Evolutionary conservation across 768 basidiomycete genomes (phyloP).

Genomic region (Terana coerulea): DNA sequence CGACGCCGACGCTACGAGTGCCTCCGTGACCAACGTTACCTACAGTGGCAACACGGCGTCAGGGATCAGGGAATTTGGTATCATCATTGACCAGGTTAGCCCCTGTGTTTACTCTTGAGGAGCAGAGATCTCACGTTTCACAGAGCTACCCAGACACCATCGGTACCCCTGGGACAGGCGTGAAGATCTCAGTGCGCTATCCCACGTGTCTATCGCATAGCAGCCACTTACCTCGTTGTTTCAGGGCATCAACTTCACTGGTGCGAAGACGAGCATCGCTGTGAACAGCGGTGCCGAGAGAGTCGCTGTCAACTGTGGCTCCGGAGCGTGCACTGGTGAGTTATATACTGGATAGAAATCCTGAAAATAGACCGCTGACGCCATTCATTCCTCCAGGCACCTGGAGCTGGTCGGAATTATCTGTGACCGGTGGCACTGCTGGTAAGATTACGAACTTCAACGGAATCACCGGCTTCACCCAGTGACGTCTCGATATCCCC

Average conservation of each 20-base stretch:
- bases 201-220: not conserved
- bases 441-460: conserved; percentile 28
- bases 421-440: conserved; percentile 39
- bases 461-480: conserved; percentile 21
- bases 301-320: conserved; percentile 56
- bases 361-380: not conserved
- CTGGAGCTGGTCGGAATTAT: conserved; percentile 50
- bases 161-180: conserved; percentile 53
- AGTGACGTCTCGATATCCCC: too few species aligned
- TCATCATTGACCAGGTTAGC: conserved; percentile 62
- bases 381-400: too few species aligned
- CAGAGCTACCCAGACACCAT: conserved; percentile 53
- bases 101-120: not conserved
- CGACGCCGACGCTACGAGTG: conserved; percentile 38
- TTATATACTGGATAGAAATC: not conserved
- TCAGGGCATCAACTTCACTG: conserved; percentile 47
- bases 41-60: conserved; percentile 52
- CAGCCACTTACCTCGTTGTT: not conserved
- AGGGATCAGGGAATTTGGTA: conserved; percentile 45
- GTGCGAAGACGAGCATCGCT: conserved; percentile 36
- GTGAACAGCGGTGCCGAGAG: conserved; percentile 40
- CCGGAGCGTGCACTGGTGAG: conserved; percentile 45
- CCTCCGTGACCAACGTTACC: conserved; percentile 45
- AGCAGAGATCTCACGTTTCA: too few species aligned
- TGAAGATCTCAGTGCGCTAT: conserved; percentile 45